Conservation (phyloP, 345 rosid genomes). For the Sisymbrium altissimum region DNA sequence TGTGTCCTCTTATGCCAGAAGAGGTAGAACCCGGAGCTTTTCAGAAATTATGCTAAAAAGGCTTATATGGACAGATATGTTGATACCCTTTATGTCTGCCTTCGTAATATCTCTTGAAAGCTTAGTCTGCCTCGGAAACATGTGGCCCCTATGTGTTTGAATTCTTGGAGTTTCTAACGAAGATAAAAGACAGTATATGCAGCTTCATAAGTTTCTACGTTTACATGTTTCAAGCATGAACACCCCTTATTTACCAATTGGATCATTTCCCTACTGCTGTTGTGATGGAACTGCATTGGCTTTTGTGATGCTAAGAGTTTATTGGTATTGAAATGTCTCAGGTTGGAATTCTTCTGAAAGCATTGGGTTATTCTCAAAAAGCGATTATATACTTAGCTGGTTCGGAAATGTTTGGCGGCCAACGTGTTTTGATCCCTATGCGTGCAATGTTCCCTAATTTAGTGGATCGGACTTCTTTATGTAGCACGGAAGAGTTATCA, state of each 20-base stretch:
- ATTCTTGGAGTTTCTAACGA: not conserved
- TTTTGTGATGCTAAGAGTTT: conserved; percentile 14
- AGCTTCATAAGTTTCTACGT: not conserved
- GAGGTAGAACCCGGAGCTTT: conserved; percentile 47
- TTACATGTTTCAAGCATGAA: not conserved
- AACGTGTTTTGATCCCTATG: conserved; percentile 81
- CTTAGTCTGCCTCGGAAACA: conserved; percentile 5
- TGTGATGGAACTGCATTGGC: conserved; percentile 7
- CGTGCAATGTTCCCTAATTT: conserved; percentile 84
- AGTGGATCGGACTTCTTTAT: conserved; percentile 75
- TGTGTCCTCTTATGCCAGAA: conserved; percentile 97
- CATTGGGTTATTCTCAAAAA: conserved; percentile 84
- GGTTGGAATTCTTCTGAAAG: conserved; percentile 91
- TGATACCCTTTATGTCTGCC: not conserved
- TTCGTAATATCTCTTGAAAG: conserved; percentile 11
- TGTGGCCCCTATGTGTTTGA: not conserved
- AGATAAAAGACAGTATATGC: not conserved
- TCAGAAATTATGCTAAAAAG: conserved; percentile 11
- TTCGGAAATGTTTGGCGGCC: conserved; percentile 94
- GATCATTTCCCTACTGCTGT: conserved; percentile 5
- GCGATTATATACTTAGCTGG: conserved; percentile 92
- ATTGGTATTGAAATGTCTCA: conserved; percentile 39
- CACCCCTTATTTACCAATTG: not conserved
- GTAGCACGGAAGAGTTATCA: conserved; percentile 69
- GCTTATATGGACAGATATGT: not conserved